Base-by-base conservation (phyloP, 2,329 filamentous ascomycete species). In the Trichophyton simii region DNA sequence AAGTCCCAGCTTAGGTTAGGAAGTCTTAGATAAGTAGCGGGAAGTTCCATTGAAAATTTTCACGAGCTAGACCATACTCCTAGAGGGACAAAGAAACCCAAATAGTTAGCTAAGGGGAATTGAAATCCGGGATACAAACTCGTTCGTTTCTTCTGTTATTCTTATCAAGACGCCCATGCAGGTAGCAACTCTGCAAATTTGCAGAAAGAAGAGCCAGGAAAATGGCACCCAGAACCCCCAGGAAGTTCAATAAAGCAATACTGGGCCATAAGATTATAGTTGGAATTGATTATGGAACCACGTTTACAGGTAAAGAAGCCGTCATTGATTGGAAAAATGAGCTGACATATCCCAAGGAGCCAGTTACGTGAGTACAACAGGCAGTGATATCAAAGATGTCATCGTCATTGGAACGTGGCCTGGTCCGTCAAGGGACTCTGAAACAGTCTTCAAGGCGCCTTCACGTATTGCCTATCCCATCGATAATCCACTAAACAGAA, bases 391-490 rank as follows among this genome's bases (percentile, higher is more conserved):
- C 4, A 64, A 63, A 22, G 62, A 69, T 28, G 65, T 67, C 36
- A 46, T 61, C 4, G 61, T 70, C 5, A 64, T 69, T 25, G 64
- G 46, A n/a, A 66, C 42, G 8, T 71, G 69, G 68, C 66, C 67
- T 11, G 68, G 67, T 3, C 31, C 36, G 8, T 18, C 31, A 4
- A 38, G 36, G 0, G 62, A 67, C 3, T 34, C 59, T 1, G 62
- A 65, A 42, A 54, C 41, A 7, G 57, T 63, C 15, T 65, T 62
- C 25, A 72, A 72, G 58, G 61, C 64, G 1, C 70, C 70, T 2
- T 68, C 70, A 1, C 63, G 65, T 0, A 67, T 71, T 31, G 70
- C 70, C 0, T 71, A 69, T 55, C 36, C 44, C 3, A 20, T 31
- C 1, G 68, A 69, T 7, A 68, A 70, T 50, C 8, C 25, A 4